Evolutionary conservation across 2,329 filamentous ascomycete genomes (phyloP), one percentile per base, ranked within the genome.

Genomic region (Ascochyta rabiei): DNA sequence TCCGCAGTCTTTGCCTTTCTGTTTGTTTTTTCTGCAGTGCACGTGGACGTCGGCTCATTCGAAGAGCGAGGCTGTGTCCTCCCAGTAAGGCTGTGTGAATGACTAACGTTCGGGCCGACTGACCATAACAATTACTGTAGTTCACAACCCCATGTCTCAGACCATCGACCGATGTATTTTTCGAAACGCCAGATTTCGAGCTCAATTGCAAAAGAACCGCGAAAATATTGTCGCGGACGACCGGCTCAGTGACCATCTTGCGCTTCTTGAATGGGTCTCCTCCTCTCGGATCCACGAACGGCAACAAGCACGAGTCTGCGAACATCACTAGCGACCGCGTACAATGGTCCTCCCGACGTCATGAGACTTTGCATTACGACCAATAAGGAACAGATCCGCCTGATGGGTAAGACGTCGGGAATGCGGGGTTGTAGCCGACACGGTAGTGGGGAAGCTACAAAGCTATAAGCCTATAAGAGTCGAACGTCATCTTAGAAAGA

Each of bases 381-480:
- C 15, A 23, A 40, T 10, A 16, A 46, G 46, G 28, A 37, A 41
- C 30, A 15, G 23, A 30, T 40, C 48, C 41, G 48, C 34, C 28
- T 21, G 3, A 34, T 18, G 23, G 26, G 16, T 40, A 39, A 10
- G 6, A 33, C 7, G n/a, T 18, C 26, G n/a, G 6, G n/a, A 24
- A 38, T 54, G 52, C 52, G 52, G 52, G 52, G 52, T 55, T 48
- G 35, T 23, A 46, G 35, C 52, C 41, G 52, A 35, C 6, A n/a
- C 23, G 23, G 15, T 23, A n/a, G 45, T 46, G 46, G 40, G 41
- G 52, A 49, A 49, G 40, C 46, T 49, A 15, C 13, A 53, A 10
- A 38, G 52, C 30, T 35, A 3, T 4, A 33, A 16, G 6, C 6
- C 4, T 18, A 34, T 30, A 30, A 30, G 10, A 30, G 28, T 15